phyloP scores from a whole-genome alignment of 805 yeast genomes.

The Kuraishia floccosa region DNA sequence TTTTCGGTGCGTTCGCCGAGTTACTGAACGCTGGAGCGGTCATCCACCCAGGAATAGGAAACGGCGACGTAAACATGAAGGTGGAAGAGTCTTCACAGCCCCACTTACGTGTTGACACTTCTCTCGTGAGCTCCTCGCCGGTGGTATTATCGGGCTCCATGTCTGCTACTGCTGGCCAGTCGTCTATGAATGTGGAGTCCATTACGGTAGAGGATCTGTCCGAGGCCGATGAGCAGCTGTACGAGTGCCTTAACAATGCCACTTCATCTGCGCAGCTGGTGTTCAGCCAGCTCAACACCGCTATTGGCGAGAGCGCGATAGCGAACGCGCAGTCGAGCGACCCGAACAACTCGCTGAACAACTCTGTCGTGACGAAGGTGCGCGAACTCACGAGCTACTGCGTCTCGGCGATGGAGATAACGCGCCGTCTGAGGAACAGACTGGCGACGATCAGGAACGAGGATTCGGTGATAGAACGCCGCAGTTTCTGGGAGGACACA shows the following conservation, averaged over 20 bases:
- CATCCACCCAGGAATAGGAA: slow-evolving; percentile 16
- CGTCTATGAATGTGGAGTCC: neutral
- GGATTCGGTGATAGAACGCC: slow-evolving; percentile 41
- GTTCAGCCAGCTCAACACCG: slow-evolving; percentile 59
- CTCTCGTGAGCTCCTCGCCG: slow-evolving; percentile 1
- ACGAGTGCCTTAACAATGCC: slow-evolving; percentile 51
- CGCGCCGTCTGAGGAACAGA: slow-evolving; percentile 49
- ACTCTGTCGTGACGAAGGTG: slow-evolving; percentile 48
- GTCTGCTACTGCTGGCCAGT: neutral
- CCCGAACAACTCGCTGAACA: slow-evolving; percentile 11
- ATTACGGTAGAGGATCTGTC: neutral
- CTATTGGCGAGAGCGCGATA: slow-evolving; percentile 53
- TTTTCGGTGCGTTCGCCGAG: slow-evolving; percentile 56
- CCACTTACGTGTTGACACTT: slow-evolving; percentile 6
- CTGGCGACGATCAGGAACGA: slow-evolving; percentile 36
- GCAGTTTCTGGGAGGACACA: slow-evolving; percentile 75
- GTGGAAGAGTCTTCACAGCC: neutral
- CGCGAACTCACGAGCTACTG: slow-evolving; percentile 73
- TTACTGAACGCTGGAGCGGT: slow-evolving; percentile 52
- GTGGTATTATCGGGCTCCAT: neutral
- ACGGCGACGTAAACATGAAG: neutral
- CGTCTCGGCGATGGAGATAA: slow-evolving; percentile 71
- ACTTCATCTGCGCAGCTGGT: slow-evolving; percentile 66
- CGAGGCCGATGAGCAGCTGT: slow-evolving; percentile 19
- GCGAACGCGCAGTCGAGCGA: slow-evolving; percentile 29